Evolutionary conservation across 2,329 filamentous ascomycete genomes (phyloP).

Genomic region (Paracorniculantispora psalliotae): DNA sequence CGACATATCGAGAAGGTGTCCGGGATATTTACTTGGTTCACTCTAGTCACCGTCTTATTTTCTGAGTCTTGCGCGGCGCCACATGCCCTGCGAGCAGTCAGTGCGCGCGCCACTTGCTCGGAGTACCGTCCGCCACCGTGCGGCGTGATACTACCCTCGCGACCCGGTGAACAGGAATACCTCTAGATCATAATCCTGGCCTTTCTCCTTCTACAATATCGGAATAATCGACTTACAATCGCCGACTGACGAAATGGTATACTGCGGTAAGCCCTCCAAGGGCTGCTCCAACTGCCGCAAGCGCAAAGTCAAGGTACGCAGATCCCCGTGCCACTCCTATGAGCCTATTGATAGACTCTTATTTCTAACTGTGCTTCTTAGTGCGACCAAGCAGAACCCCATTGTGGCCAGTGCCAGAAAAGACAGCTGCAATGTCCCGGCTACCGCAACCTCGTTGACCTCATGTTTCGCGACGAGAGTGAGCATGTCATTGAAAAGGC

Average conservation of each 20-base stretch:
- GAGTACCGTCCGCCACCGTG: neutral
- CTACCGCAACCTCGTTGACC: slow-evolving; percentile 50
- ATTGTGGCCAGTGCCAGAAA: slow-evolving; percentile 52
- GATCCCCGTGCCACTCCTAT: slow-evolving; percentile 2
- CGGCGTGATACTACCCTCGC: neutral
- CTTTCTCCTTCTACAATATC: neutral
- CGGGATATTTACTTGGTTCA: neutral
- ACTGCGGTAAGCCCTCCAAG: slow-evolving; percentile 53
- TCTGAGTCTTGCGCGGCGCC: neutral
- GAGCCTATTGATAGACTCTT: neutral
- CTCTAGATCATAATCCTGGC: neutral
- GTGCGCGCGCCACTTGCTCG: neutral
- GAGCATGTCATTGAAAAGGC: slow-evolving; percentile 51
- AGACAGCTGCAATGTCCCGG: slow-evolving; percentile 48
- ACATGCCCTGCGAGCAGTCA: neutral
- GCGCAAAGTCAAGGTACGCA: slow-evolving; percentile 51
- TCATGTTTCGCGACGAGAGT: slow-evolving; percentile 55
- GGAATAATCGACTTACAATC: neutral
- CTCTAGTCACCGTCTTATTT: neutral
- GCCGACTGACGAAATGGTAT: slow-evolving; percentile 41
- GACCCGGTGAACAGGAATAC: neutral
- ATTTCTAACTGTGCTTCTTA: slow-evolving; percentile 21
- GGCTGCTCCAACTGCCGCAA: slow-evolving; percentile 52
- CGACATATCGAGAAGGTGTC: neutral
- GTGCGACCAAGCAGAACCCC: slow-evolving; percentile 49